Conservation (phyloP, 768 basidiomycete species). For the Gautieria morchelliformis region DNA sequence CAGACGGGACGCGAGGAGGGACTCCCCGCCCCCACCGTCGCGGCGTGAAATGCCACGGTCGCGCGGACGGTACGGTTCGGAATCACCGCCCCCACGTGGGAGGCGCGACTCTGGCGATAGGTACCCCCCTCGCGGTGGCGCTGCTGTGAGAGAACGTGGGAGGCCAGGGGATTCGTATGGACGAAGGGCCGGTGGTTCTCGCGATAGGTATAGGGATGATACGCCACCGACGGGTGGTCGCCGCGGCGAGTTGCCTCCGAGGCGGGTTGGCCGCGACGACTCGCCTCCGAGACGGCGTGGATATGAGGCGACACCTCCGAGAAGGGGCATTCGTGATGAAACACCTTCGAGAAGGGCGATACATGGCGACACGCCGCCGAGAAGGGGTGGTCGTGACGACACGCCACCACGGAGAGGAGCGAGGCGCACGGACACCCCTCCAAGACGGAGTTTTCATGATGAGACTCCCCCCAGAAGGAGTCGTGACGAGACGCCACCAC, state of each 20-base stretch:
- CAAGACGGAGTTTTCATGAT: conserved; percentile 1
- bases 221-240: neutral
- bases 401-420: neutral
- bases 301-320: neutral
- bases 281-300: neutral
- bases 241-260: neutral
- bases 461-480: conserved; percentile 3
- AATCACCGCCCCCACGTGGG: neutral
- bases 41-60: too few relatives aligned
- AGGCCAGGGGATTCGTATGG: neutral
- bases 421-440: neutral
- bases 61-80: too few relatives aligned
- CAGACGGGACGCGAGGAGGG: neutral
- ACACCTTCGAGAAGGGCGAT: conserved; percentile 12
- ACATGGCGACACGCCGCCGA: conserved; percentile 8
- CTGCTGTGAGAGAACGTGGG: neutral
- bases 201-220: neutral
- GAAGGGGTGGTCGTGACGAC: neutral
- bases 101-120: neutral
- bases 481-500: neutral
- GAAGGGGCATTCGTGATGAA: neutral
- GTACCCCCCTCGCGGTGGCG: neutral
- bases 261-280: neutral
- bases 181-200: neutral
- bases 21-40: neutral